Evolutionary conservation across 73 alveolate species (phyloP).

Genomic region (Paramecium primaurelia): DNA sequence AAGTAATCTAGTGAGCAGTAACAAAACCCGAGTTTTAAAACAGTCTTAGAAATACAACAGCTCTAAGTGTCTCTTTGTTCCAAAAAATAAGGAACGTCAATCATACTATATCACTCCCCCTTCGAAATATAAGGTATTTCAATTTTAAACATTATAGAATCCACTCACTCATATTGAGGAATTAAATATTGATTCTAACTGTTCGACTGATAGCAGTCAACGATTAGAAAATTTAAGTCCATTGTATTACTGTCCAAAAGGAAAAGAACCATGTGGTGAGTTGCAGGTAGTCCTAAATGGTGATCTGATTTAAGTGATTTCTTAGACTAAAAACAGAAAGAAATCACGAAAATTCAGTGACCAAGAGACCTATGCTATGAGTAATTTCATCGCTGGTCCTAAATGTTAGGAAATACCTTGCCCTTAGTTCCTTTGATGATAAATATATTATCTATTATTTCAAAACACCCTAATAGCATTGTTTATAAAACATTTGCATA

Average conservation of each 20-base stretch:
- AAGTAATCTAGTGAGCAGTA: slow-evolving; percentile 15
- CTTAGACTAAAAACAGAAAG: background rate
- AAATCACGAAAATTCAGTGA: slow-evolving; percentile 47
- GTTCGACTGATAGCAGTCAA: slow-evolving; percentile 47
- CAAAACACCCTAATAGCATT: background rate
- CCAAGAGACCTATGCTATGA: slow-evolving; percentile 44
- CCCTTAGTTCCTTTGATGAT: slow-evolving; percentile 20
- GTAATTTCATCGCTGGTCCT: slow-evolving; percentile 16
- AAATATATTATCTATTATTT: background rate
- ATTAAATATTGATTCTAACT: slow-evolving; percentile 9
- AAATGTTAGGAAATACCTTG: slow-evolving; percentile 22
- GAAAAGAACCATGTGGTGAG: slow-evolving; percentile 37
- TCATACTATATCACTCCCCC: background rate
- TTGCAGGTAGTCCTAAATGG: background rate
- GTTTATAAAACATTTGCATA: background rate
- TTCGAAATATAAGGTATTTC: background rate
- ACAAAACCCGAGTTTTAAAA: background rate
- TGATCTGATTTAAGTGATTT: slow-evolving; percentile 9
- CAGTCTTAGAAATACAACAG: background rate
- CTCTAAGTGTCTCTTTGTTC: slow-evolving; percentile 2
- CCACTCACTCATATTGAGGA: background rate
- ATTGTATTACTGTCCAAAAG: slow-evolving; percentile 15
- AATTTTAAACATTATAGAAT: background rate
- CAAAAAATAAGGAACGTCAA: background rate
- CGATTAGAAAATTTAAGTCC: slow-evolving; percentile 16